A percentile compares a stretch with the other conserved stretches of the same genome.
Conservation (phyloP, 2,329 filamentous ascomycete species). For the Rutstroemia sp. region DNA sequence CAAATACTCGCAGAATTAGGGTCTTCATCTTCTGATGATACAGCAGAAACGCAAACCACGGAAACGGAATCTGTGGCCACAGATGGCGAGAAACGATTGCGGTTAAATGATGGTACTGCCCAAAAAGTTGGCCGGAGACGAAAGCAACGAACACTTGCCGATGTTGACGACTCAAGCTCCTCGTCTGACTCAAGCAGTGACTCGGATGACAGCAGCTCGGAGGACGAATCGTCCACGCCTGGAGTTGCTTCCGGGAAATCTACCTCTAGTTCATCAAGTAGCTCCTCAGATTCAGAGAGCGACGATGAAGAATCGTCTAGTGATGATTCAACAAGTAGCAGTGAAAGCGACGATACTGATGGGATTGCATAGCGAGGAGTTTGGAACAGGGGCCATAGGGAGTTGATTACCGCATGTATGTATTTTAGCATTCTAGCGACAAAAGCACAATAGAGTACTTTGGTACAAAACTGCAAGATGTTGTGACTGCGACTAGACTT, state of each 20-base stretch:
- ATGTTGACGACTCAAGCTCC: slow-evolving; percentile 21
- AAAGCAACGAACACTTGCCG: slow-evolving; percentile 34
- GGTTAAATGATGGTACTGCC: slow-evolving; percentile 39
- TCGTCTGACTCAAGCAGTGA: slow-evolving; percentile 11
- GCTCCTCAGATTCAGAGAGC: slow-evolving; percentile 16
- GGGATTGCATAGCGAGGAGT: neutral
- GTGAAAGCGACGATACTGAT: slow-evolving; percentile 4
- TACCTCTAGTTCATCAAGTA: slow-evolving; percentile 17
- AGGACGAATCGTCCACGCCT: slow-evolving; percentile 15
- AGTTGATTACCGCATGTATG: neutral
- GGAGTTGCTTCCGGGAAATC: slow-evolving; percentile 8
- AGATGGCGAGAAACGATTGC: slow-evolving; percentile 34
- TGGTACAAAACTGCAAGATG: too few relatives aligned
- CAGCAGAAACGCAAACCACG: slow-evolving; percentile 8
- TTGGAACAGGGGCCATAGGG: neutral
- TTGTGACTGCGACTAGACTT: neutral
- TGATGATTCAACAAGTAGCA: slow-evolving; percentile 3
- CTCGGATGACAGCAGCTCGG: slow-evolving; percentile 18
- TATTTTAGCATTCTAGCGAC: neutral
- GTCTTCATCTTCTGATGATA: slow-evolving; percentile 15
- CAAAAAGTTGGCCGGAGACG: slow-evolving; percentile 39
- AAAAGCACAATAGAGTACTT: too few relatives aligned
- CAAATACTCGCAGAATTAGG: slow-evolving; percentile 48
- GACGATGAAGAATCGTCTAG: slow-evolving; percentile 7
- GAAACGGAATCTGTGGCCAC: slow-evolving; percentile 13